These are phyloP conservation scores for Forsythia viridissima DNA, from an alignment of 257 asterid genomes.

Conservation along the genomic window DNA sequence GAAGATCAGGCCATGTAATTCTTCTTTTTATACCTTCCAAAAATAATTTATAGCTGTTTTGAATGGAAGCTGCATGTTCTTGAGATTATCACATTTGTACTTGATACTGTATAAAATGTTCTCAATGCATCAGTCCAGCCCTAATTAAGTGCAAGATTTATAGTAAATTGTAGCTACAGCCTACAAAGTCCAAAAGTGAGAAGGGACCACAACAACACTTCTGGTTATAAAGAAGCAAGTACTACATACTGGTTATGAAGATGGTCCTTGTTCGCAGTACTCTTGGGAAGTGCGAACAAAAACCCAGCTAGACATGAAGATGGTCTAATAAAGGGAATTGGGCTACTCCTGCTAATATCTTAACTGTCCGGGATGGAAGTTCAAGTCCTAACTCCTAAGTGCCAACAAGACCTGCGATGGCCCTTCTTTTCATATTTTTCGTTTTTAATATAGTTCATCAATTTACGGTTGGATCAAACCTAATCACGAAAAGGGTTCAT, in stretches of 20 bases:
- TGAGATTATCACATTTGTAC: constrained; percentile 37
- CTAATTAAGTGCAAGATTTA: constrained; percentile 3
- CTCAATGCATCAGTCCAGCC: background rate
- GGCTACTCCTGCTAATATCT: background rate
- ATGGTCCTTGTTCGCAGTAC: no score
- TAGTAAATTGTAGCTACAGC: constrained; percentile 5
- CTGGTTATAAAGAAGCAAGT: constrained; percentile 3
- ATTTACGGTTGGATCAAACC: no score
- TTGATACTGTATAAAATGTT: constrained; percentile 9
- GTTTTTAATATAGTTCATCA: no score
- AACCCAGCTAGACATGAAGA: background rate
- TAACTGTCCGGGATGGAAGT: background rate
- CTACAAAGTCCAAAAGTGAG: constrained; percentile 24
- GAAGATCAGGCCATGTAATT: constrained; percentile 1
- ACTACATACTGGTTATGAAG: background rate
- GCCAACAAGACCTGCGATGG: background rate
- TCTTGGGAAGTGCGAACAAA: background rate
- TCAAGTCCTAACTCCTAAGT: background rate
- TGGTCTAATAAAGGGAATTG: background rate
- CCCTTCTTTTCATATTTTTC: background rate
- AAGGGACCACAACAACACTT: constrained; percentile 60
- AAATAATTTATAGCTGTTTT: background rate
- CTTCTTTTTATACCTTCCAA: constrained; percentile 1
- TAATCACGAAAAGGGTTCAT: no score
- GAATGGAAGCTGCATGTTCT: constrained; percentile 33